Base-by-base conservation (phyloP, 257 asterid genomes). In the Fraxinus quadrangulata region DNA sequence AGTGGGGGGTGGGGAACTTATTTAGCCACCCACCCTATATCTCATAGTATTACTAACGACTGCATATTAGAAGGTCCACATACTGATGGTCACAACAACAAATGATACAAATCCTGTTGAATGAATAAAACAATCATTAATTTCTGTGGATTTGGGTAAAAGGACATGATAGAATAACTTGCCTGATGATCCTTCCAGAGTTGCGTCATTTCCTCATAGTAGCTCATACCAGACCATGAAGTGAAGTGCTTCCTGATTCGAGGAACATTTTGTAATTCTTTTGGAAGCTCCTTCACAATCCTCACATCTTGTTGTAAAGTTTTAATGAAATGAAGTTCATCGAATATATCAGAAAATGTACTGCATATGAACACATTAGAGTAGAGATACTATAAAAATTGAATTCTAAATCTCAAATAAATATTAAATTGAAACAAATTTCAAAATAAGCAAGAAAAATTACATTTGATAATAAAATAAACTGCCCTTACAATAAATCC, bases 211-310 rank as follows among this genome's bases (percentile, higher is more conserved):
- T 93, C 97, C 81, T 88, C 92, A 73, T 93, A 95, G 81, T 95
- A 95, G 85, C 97, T 80, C 84, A 86, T 71, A 81, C 96, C 80
- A 77, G 94, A 83, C 99, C 99, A 95, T 47, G 93, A 89, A 26
- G 96, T 86, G 79, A 93, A 93, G 85, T 93, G 99, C 87, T 95
- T 95, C 89, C 99, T 91, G 71, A 92, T 96, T 79, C 96, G 93
- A 78, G 96, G 93, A 72, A 81, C 73, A 77, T 96, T 84, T 88
- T 93, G 90, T 72, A 95, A 5, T 78, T 89, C 97, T 87, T 86
- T 84, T 40, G 99, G 98, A 85, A 95, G 92, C 86, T 88, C 96
- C 83, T 85, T 90, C 83, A 91, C 81, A 78, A 95, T 84, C 82
- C 88, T 90, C 77, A 95, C 91, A 72, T 95, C 99, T 78, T 80